phyloP scores from a whole-genome alignment of 805 yeast genomes.

The Yueomyces sp. region DNA sequence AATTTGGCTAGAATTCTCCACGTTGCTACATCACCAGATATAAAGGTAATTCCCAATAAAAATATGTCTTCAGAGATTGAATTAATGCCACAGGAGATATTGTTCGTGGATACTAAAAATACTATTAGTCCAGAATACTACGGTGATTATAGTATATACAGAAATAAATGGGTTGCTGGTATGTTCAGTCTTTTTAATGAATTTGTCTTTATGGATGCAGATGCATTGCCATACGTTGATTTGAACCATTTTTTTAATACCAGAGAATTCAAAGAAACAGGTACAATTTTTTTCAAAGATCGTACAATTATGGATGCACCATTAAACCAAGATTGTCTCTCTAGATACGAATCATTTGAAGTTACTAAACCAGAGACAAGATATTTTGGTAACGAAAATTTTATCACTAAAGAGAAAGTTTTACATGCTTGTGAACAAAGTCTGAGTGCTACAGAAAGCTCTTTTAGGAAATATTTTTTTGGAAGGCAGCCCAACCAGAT shows the following conservation, averaged over 20 bases:
- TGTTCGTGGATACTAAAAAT: background rate
- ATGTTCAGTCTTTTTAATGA: constrained; percentile 37
- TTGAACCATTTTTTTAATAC: constrained; percentile 18
- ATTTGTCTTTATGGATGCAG: constrained; percentile 37
- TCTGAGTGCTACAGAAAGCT: constrained; percentile 16
- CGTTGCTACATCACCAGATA: constrained; percentile 12
- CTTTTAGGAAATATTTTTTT: constrained; percentile 30
- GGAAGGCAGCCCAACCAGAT: constrained; percentile 30
- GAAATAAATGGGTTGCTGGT: constrained; percentile 34
- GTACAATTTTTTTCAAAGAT: constrained; percentile 1
- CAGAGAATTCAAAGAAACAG: constrained; percentile 9
- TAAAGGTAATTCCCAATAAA: background rate
- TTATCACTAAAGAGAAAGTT: constrained; percentile 3
- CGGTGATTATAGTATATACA: constrained; percentile 13
- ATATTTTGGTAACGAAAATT: constrained; percentile 21
- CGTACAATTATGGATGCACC: background rate
- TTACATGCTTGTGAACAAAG: constrained; percentile 3
- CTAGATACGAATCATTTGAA: constrained; percentile 32
- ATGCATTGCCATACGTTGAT: constrained; percentile 32
- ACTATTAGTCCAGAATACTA: background rate
- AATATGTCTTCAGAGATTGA: constrained; percentile 1
- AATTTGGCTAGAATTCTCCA: constrained; percentile 11
- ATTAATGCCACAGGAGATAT: background rate
- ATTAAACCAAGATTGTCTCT: constrained; percentile 24
- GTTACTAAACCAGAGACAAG: constrained; percentile 31